Base-by-base conservation (phyloP, 345 rosid genomes). In the Populus nigra region DNA sequence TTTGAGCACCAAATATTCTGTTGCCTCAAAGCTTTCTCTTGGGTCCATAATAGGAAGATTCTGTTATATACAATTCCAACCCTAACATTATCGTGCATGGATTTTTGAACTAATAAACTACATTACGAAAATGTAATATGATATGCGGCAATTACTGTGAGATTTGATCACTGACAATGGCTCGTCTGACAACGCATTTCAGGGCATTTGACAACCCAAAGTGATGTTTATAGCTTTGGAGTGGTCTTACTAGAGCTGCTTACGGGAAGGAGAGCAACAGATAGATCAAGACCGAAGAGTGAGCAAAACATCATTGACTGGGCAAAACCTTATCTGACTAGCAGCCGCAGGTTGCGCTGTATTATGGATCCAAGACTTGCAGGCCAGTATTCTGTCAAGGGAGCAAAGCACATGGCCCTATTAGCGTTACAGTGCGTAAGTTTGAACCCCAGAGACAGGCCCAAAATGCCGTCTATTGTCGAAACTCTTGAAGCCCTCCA, bases 171-270 rank as follows among this genome's bases (percentile, higher is more conserved):
- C 6, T 22, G 61, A 22, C n/a, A 27, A 15, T 70, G 49, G 61
- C 36, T 29, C 0, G 20, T 20, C 16, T 41, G n/a, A 25, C 7
- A 59, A 78, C 17, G 33, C 17, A 53, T 75, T 74, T 78, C 90
- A 94, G 98, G 99, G 38, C 99, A 95, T 66, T 83, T 95, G 74
- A 95, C 99, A 1, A 93, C 93, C 3, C 93, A 91, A 69, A 95
- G 98, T 43, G 98, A 95, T 23, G 92, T 95, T 1, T 95, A 92
- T 20, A 95, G 99, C 45, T 95, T 90, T 22, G 99, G 99, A 0
- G 99, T 94, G 55, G 98, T 94, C 9, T 73, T 94, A 47, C 79
- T 94, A n/a, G 97, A 94, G 78, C 82, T 94, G 11, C 81, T 94
- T 5, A 94, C 99, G 0, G 99, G 98, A 3, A 90, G 97, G 80